Conservation (phyloP, 75 land plant genomes). For the Picea glauca region DNA sequence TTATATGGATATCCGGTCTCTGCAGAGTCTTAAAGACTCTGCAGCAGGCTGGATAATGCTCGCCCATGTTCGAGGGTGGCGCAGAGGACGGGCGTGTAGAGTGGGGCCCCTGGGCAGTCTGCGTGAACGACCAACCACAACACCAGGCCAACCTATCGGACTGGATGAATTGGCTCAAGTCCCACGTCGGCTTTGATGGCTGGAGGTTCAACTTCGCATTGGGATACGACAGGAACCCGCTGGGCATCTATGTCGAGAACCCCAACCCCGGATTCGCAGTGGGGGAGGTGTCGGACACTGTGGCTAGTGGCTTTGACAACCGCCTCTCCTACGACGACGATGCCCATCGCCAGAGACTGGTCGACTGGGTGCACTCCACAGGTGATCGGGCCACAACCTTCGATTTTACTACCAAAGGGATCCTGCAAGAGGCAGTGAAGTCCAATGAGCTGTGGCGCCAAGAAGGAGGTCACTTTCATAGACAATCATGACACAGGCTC, state of each 20-base stretch:
- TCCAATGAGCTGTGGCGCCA: conserved; percentile 49
- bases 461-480: conserved; percentile 73
- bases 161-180: conserved; percentile 76
- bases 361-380: conserved; percentile 48
- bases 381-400: conserved; percentile 49
- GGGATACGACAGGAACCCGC: conserved; percentile 48
- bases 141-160: conserved; percentile 40
- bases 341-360: conserved; percentile 40
- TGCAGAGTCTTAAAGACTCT: too few relatives aligned
- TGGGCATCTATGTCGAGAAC: conserved; percentile 33
- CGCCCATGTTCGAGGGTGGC: too few relatives aligned
- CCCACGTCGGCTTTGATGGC: conserved; percentile 70
- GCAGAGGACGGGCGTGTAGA: too few relatives aligned
- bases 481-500: conserved; percentile 84
- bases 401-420: conserved; percentile 82
- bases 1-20: too few relatives aligned
- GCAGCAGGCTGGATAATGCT: too few relatives aligned
- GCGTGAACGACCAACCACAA: too few relatives aligned
- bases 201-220: conserved; percentile 81
- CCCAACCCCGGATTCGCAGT: conserved; percentile 49
- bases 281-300: conserved; percentile 63
- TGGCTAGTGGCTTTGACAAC: conserved; percentile 38
- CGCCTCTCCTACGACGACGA: conserved; percentile 47
- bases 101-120: too few relatives aligned
- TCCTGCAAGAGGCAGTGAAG: conserved; percentile 63